Evolutionary conservation across 2,329 filamentous ascomycete genomes (phyloP).

Genomic region (Elsinoe batatas): DNA sequence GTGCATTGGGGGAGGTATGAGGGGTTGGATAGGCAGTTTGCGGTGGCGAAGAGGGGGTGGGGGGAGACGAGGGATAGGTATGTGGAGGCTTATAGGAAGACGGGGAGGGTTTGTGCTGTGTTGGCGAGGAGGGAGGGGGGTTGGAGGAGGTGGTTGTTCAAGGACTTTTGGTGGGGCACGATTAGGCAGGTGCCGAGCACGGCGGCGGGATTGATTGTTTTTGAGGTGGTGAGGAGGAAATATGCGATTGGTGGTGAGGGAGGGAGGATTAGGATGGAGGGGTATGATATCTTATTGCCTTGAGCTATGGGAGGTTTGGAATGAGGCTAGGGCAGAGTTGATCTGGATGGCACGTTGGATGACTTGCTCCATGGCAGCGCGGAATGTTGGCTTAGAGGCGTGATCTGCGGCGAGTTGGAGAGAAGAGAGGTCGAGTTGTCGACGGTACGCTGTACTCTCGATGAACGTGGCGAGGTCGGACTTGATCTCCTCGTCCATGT

Average conservation of each 20-base stretch:
- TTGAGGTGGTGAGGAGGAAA: conserved; percentile 64
- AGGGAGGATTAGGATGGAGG: conserved; percentile 56
- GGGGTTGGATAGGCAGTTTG: conserved; percentile 52
- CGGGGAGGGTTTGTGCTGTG: conserved; percentile 49
- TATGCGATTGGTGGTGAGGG: conserved; percentile 55
- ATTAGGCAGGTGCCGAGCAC: conserved; percentile 67
- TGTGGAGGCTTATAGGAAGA: conserved; percentile 61
- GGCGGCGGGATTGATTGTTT: conserved; percentile 66
- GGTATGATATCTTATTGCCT: conserved; percentile 59
- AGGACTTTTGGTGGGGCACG: conserved; percentile 62
- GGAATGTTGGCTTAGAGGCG: background rate
- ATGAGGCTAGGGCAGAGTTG: conserved; percentile 6
- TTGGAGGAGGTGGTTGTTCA: conserved; percentile 55
- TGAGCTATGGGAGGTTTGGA: conserved; percentile 21
- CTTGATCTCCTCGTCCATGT: conserved; percentile 21
- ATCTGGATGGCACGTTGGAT: background rate
- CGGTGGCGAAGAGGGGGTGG: background rate
- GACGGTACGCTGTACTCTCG: background rate
- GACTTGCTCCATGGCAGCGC: background rate
- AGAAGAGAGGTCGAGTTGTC: background rate
- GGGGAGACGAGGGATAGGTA: conserved; percentile 52
- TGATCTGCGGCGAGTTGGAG: background rate
- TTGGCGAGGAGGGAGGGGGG: conserved; percentile 51
- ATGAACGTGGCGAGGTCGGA: background rate
- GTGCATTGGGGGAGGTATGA: conserved; percentile 65